Evolutionary conservation across 2,329 filamentous ascomycete species (phyloP), one percentile per base, ranked within the genome.

Genomic region (Simplicillium sp.): DNA sequence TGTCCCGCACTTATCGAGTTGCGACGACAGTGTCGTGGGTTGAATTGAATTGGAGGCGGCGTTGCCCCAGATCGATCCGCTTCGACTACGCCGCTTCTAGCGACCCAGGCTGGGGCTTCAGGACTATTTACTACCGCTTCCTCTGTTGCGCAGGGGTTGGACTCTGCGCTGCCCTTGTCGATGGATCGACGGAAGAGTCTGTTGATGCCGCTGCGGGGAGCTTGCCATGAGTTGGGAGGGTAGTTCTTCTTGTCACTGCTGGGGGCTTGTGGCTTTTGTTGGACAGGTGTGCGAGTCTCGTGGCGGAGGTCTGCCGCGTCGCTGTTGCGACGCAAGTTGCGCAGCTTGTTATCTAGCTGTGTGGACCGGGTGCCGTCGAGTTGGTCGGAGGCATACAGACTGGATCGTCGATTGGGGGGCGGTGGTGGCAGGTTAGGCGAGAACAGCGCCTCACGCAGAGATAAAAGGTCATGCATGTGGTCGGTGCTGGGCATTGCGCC

Each of bases 41-140:
- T 71, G 13, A 73, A 63, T 60, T 69, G 56, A 38, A 78, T 78
- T 2, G 74, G 74, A 4, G 74, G 74, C 3, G 74, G 74, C 7
- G 74, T 78, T 1, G 71, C 69, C 25, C 73, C 67, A 2, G 60
- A 54, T 4, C 64, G 54, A 9, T 72, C 68, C 4, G 71, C 67
- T 1, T 67, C 66, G 0, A 48, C 43, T 1, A 55, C 43, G 3
- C 59, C 55, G 12, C 48, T 55, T 13, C 64, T 56, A 39, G 55
- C 59, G 7, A 56, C 56, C 61, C 59, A 68, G 8, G 39, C 31
- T 2, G 37, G 34, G 6, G 36, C n/a, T 17, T 33, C 25, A 17
- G 29, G 17, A 15, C 35, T 32, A 15, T 20, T 28, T 14, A n/a
- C 11, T 11, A 17, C 25, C 3, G 36, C 11, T 11, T 9, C 13